These are phyloP conservation scores for Bisporella sp. DNA, from an alignment of 2,329 filamentous ascomycete species.

Conservation along the genomic window DNA sequence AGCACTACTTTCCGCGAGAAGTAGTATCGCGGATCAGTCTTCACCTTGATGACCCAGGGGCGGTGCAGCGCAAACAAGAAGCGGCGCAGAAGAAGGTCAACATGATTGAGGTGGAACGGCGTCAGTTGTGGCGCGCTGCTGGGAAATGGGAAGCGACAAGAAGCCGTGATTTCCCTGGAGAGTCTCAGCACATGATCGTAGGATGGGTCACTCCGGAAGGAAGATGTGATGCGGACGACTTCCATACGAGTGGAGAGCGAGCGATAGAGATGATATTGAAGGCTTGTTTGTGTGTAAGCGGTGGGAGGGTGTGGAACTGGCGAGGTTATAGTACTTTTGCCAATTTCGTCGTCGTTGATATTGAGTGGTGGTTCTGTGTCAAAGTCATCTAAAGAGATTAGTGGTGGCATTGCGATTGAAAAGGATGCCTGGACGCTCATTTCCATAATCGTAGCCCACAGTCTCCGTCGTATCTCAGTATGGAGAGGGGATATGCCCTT, in stretches of 20 bases:
- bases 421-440: slow-evolving; percentile 44
- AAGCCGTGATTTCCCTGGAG: slow-evolving; percentile 36
- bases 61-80: slow-evolving; percentile 47
- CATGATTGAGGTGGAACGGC: slow-evolving; percentile 39
- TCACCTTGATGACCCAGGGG: slow-evolving; percentile 35
- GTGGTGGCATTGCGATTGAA: slow-evolving; percentile 42
- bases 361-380: slow-evolving; percentile 45
- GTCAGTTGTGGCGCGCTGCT: slow-evolving; percentile 11
- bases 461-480: slow-evolving; percentile 45
- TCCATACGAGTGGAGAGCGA: slow-evolving; percentile 38
- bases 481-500: slow-evolving; percentile 39
- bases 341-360: slow-evolving; percentile 44
- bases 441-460: slow-evolving; percentile 52
- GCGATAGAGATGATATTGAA: slow-evolving; percentile 39
- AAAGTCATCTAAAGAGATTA: slow-evolving; percentile 39
- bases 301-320: slow-evolving; percentile 17
- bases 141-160: slow-evolving; percentile 9
- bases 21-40: slow-evolving; percentile 36
- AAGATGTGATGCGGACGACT: slow-evolving; percentile 40
- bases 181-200: slow-evolving; percentile 42
- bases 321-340: slow-evolving; percentile 25
- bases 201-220: slow-evolving; percentile 34
- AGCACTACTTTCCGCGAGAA: slow-evolving; percentile 39
- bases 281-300: slow-evolving; percentile 41
- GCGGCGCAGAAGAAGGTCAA: slow-evolving; percentile 43